Base-by-base conservation (phyloP, 2,329 filamentous ascomycete species). In the Beauveria pseudobassiana region DNA sequence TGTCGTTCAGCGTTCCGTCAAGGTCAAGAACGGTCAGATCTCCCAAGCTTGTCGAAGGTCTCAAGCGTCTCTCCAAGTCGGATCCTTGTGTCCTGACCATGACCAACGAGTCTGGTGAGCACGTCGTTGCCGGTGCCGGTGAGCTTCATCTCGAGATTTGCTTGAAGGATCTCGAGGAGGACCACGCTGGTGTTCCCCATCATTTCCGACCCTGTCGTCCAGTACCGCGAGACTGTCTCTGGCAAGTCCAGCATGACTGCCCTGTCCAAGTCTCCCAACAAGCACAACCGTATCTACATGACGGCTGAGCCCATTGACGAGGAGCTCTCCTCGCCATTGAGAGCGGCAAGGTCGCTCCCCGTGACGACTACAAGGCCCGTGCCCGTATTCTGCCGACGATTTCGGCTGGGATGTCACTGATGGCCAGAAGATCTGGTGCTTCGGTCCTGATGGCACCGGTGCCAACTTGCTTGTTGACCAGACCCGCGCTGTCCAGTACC, bases 231-330 rank as follows among this genome's bases (percentile, higher is more conserved):
- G 87, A 96, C 93, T 67, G 93, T 99, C 74, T 79, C 80, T 70
- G 84, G 68, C 73, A 87, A 87, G 76, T 98, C 95, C 61, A 91
- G 87, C 86, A 98, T 98, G 74, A 96, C 91, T 74, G 95, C 95
- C 70, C 85, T 99, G 74, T 98, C 95, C 80, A 99, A 99, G 86
- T 99, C 95, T 54, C 95, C 95, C 83, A 99, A 99, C 90, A 99
- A 99, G 91, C 95, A 99, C 90, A 99, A 99, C 87, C 93, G 95
- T 92, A 86, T 99, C 65, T 99, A 98, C 85, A 88, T 99, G 81
- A 86, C 85, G 78, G 95, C 95, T 68, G 82, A 92, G 81, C 95
- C 95, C 71, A 84, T 99, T 62, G 86, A 86, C 51, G 95, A 99
- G 86, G 95, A 98, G 71, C 88, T 99, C 64, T 84, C 90, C 86